phyloP scores from a whole-genome alignment of 108 stramenopile species.

The Epipyxis sp. region DNA sequence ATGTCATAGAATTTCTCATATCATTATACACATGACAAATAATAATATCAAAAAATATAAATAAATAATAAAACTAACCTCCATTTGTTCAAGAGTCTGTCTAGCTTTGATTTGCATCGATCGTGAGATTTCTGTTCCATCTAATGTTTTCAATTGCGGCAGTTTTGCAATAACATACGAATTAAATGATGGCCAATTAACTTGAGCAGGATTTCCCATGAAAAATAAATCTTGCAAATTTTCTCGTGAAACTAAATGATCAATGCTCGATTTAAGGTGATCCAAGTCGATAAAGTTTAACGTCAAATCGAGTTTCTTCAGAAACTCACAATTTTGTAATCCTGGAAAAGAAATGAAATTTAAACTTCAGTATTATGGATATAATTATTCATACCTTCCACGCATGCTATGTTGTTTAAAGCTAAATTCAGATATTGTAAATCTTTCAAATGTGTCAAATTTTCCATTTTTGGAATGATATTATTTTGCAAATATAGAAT shows the following conservation, averaged over 20 bases:
- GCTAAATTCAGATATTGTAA: slow-evolving; percentile 84
- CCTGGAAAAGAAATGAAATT: slow-evolving; percentile 5
- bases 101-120: slow-evolving; percentile 59
- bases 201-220: slow-evolving; percentile 78
- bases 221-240: slow-evolving; percentile 69
- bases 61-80: neutral
- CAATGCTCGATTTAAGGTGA: slow-evolving; percentile 61
- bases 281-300: slow-evolving; percentile 78
- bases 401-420: slow-evolving; percentile 72
- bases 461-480: slow-evolving; percentile 61
- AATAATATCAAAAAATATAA: neutral
- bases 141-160: slow-evolving; percentile 64
- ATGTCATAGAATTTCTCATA: too few species aligned
- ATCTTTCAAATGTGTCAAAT: slow-evolving; percentile 68
- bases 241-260: slow-evolving; percentile 49
- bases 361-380: slow-evolving; percentile 30
- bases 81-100: slow-evolving; percentile 62
- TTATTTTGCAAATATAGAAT: slow-evolving; percentile 84
- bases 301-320: slow-evolving; percentile 77
- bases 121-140: slow-evolving; percentile 67
- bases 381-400: too few species aligned
- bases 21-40: too few species aligned
- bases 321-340: slow-evolving; percentile 66
- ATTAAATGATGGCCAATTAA: slow-evolving; percentile 54
- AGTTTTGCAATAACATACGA: slow-evolving; percentile 65